phyloP scores from a whole-genome alignment of 257 asterid genomes.

The Solanum clarkiae region DNA sequence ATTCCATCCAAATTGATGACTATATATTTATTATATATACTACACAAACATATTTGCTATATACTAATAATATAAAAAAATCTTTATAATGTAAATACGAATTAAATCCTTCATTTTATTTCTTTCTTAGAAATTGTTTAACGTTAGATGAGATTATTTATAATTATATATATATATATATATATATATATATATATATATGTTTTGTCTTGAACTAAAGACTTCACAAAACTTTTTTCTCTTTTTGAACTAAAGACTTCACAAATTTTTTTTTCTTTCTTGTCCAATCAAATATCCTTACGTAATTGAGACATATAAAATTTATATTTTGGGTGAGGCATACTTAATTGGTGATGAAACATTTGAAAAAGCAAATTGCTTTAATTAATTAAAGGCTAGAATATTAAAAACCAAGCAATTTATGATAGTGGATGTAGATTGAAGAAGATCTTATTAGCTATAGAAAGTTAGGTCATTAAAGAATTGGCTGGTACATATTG shows the following conservation, averaged over 20 bases:
- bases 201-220: background rate
- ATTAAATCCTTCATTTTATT: too few relatives aligned
- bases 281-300: background rate
- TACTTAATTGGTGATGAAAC: background rate
- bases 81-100: too few relatives aligned
- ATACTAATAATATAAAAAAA: too few relatives aligned
- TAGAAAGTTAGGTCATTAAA: background rate
- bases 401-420: background rate
- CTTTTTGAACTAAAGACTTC: background rate
- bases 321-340: background rate
- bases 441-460: background rate
- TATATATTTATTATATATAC: background rate
- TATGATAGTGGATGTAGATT: background rate
- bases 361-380: background rate
- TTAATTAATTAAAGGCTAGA: background rate
- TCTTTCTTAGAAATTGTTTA: background rate
- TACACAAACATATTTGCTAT: background rate
- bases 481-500: background rate
- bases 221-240: rapidly evolving
- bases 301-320: background rate
- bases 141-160: background rate
- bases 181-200: background rate
- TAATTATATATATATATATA: too few relatives aligned
- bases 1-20: background rate
- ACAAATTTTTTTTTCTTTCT: background rate